Evolutionary conservation across 2,329 filamentous ascomycete species (phyloP).

Genomic region (Xylaria multiplex): DNA sequence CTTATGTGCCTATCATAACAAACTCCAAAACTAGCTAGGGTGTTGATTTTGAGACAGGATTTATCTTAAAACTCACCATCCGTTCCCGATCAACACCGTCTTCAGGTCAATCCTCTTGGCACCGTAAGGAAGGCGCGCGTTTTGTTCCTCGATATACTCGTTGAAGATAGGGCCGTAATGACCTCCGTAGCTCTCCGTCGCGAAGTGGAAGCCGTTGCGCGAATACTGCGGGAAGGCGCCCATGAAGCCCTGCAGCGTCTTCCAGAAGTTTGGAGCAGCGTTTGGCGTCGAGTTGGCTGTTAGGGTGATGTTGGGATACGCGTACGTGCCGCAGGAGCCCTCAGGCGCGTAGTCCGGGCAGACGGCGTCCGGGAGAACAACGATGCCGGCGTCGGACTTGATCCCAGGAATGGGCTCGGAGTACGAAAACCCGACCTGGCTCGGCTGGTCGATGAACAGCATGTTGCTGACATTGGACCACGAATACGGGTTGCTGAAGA

Average conservation of each 20-base stretch:
- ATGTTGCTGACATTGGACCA: constrained; percentile 70
- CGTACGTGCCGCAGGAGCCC: constrained; percentile 65
- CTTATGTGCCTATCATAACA: neutral
- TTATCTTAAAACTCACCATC: constrained; percentile 50
- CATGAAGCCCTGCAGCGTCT: constrained; percentile 70
- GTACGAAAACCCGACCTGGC: constrained; percentile 68
- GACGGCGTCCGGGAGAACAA: constrained; percentile 56
- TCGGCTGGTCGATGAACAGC: constrained; percentile 69
- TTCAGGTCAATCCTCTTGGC: constrained; percentile 60
- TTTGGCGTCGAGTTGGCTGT: constrained; percentile 62
- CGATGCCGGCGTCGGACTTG: constrained; percentile 46
- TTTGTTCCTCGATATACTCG: constrained; percentile 59
- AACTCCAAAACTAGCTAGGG: neutral
- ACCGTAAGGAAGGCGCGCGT: constrained; percentile 53
- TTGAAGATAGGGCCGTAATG: constrained; percentile 68
- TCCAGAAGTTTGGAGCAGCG: constrained; percentile 69
- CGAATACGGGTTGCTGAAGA: constrained; percentile 65
- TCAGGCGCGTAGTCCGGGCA: constrained; percentile 61
- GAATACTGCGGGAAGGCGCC: constrained; percentile 66
- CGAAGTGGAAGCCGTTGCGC: constrained; percentile 62
- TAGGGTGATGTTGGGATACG: constrained; percentile 57
- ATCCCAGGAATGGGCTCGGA: constrained; percentile 49
- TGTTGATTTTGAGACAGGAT: neutral
- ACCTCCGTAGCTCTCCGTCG: constrained; percentile 67
- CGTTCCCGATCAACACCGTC: constrained; percentile 65